Conservation (phyloP, 768 basidiomycete species). For the Lentinula sp. region DNA sequence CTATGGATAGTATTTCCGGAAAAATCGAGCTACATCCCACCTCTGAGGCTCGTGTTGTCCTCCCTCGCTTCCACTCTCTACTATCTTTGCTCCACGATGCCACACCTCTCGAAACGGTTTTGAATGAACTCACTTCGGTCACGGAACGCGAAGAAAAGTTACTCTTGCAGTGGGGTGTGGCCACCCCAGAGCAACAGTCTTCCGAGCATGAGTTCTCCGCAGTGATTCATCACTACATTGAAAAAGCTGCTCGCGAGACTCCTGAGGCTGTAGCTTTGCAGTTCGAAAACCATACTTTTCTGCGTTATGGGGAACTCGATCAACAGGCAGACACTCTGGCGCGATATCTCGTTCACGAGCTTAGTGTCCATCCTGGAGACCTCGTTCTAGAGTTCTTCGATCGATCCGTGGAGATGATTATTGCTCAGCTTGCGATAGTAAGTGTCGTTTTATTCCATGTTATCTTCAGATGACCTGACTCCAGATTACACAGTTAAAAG, state of each 20-base stretch:
- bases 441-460: neutral
- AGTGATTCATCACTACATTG: neutral
- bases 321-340: neutral
- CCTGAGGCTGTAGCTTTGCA: neutral
- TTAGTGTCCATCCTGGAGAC: neutral
- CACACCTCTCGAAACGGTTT: neutral
- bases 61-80: neutral
- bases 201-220: neutral
- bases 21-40: neutral
- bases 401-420: slow-evolving; percentile 9
- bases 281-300: neutral
- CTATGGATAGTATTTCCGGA: neutral
- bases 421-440: slow-evolving; percentile 21
- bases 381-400: slow-evolving; percentile 6
- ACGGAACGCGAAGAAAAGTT: neutral
- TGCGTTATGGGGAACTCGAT: slow-evolving; percentile 9
- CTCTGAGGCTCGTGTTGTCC: neutral
- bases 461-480: neutral
- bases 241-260: neutral
- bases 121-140: neutral
- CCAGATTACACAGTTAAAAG: slow-evolving; percentile 16
- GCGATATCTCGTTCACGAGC: neutral
- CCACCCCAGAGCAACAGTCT: neutral
- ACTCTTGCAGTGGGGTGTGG: neutral
- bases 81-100: neutral